Evolutionary conservation across 164 flowering plant genomes (phyloP).

Genomic region (grape (Vitis vinifera)): DNA sequence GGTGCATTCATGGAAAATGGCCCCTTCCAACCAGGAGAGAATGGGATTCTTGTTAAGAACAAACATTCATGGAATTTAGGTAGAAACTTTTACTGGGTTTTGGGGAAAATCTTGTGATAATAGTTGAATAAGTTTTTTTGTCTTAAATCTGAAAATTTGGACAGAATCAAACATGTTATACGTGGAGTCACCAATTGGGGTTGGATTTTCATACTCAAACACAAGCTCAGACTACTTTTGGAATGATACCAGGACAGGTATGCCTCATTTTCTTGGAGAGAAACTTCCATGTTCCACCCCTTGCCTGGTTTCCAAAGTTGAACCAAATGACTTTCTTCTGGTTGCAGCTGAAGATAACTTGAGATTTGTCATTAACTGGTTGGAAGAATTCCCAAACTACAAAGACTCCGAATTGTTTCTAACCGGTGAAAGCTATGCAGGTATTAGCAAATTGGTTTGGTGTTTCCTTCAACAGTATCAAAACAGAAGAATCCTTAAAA

Average conservation of each 20-base stretch:
- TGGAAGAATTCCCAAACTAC: slow-evolving; percentile 42
- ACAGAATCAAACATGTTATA: slow-evolving; percentile 48
- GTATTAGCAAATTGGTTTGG: slow-evolving; percentile 12
- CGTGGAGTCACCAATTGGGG: slow-evolving; percentile 50
- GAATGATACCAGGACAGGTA: slow-evolving; percentile 45
- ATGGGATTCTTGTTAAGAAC: slow-evolving; percentile 31
- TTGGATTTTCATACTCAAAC: slow-evolving; percentile 52
- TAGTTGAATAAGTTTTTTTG: not conserved
- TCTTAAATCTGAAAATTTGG: not conserved
- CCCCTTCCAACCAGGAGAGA: slow-evolving; percentile 36
- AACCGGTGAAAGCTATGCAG: slow-evolving; percentile 54
- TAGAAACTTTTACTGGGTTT: not conserved
- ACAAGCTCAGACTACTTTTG: slow-evolving; percentile 39
- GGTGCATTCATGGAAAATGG: slow-evolving; percentile 58
- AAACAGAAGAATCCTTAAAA: too few species aligned
- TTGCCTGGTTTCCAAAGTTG: too few species aligned
- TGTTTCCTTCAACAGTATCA: too few species aligned
- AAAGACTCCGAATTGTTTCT: slow-evolving; percentile 37
- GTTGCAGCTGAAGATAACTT: slow-evolving; percentile 41
- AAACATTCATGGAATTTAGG: slow-evolving; percentile 48
- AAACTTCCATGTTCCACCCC: too few species aligned
- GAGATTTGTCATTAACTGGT: slow-evolving; percentile 37
- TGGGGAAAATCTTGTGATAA: too few species aligned
- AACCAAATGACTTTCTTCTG: not conserved
- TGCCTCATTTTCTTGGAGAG: not conserved